Base-by-base conservation (phyloP, 2,329 filamentous ascomycete genomes). In the Drechslerella coelobrocha region DNA sequence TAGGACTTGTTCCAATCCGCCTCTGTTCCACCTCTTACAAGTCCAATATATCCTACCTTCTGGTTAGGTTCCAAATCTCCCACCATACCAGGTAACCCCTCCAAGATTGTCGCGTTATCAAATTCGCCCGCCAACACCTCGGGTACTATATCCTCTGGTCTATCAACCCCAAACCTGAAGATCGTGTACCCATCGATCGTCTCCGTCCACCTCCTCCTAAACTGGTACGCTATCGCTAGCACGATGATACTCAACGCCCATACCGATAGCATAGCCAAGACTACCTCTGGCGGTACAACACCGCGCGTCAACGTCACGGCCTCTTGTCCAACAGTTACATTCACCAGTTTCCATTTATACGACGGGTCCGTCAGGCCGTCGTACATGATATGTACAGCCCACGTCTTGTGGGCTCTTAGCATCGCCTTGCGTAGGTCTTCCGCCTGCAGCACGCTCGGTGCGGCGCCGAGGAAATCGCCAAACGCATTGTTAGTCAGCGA, bases 151-250 rank as follows among this genome's bases (percentile, higher is more conserved):
- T 62, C 65, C n/a, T 62, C 65, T 2, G 65, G 65, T 17, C 65
- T 52, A 59, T 69, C 65, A 6, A 69, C 65, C 4, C 65, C 65
- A 19, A 62, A 69, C 17, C 65, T 51, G n/a, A 69, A 69, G 8
- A 69, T 56, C 3, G 57, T 69, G 37, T 69, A 69, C 21, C 65
- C 65, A 26, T 69, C 65, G 34, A 69, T 41, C 17, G 65, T 69
- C 21, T 69, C 65, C n/a, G 51, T 69, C 57, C 57, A 69, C 12
- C 65, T 14, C 17, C 57, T 69, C 14, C 65, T 34, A 41, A 69
- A 69, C 39, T 69, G 65, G 29, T 69, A 69, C 9, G 34, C 43
- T 6, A 50, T 6, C 21, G 65, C 53, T 9, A 69, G 27, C 9
- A 62, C 31, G 7, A 62, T 52, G 23, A 69, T 62, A n/a, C 52